Conservation (phyloP, 768 basidiomycete species). For the Serendipita sp. region DNA sequence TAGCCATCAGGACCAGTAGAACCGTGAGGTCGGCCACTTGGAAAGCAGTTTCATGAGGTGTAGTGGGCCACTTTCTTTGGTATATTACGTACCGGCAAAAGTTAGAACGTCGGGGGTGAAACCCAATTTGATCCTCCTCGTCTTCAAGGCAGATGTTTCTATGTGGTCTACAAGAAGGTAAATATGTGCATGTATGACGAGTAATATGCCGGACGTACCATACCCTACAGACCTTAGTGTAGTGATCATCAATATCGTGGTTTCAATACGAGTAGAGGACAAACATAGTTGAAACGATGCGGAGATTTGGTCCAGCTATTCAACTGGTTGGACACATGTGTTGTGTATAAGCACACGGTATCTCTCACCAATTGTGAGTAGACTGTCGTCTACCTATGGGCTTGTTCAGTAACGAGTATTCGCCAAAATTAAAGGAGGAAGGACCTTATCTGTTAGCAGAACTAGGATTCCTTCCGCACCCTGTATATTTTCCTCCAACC, state of each 20-base stretch:
- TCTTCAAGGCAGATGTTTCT: conserved; percentile 39
- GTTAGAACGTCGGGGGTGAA: conserved; percentile 81
- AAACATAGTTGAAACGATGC: conserved; percentile 73
- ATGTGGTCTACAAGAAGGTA: conserved; percentile 55
- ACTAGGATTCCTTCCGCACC: conserved; percentile 44
- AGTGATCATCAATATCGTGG: conserved; percentile 14
- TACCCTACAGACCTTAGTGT: conserved; percentile 49
- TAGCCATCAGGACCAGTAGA: conserved; percentile 88
- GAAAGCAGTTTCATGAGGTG: not conserved
- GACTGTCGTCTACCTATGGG: conserved; percentile 50
- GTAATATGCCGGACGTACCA: conserved; percentile 27
- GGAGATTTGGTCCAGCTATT: conserved; percentile 54
- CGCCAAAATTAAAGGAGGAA: conserved; percentile 10
- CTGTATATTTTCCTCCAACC: conserved; percentile 57
- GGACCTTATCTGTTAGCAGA: conserved; percentile 57
- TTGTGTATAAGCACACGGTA: too few species aligned
- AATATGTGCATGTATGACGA: not conserved
- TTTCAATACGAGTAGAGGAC: not conserved
- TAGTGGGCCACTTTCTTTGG: not conserved
- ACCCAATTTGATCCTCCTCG: conserved; percentile 55
- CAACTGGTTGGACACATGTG: not conserved
- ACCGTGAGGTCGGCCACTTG: conserved; percentile 81
- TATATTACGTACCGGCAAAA: not conserved
- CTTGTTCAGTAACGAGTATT: conserved; percentile 6
- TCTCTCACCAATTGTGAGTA: conserved; percentile 38